These are phyloP conservation scores for Elongisporangium anandrum DNA, from an alignment of 352 stramenopile genomes.

Conservation along the genomic window DNA sequence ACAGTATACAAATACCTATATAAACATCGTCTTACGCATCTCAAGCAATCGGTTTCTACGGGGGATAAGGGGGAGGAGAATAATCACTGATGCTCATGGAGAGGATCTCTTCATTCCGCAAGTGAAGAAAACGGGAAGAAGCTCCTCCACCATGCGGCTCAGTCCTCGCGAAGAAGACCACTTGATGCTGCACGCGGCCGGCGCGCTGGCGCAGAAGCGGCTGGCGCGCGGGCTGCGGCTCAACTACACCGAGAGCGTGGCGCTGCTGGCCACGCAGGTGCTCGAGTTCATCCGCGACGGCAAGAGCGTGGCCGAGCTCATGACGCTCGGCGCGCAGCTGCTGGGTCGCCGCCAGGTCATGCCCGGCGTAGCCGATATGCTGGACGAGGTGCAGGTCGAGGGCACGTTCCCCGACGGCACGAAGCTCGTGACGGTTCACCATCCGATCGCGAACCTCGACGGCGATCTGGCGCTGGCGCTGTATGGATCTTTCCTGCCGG, in stretches of 20 bases:
- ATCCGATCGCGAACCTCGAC: constrained; percentile 87
- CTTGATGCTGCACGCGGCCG: constrained; percentile 79
- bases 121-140: no score
- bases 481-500: constrained; percentile 93
- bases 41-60: no score
- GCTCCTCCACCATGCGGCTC: constrained; percentile 30
- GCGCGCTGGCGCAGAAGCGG: constrained; percentile 92
- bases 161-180: constrained; percentile 73
- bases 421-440: constrained; percentile 95
- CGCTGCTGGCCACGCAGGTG: constrained; percentile 92
- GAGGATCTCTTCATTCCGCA: no score
- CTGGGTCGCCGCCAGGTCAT: constrained; percentile 91
- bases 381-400: constrained; percentile 96
- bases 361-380: constrained; percentile 85
- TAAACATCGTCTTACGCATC: no score
- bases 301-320: constrained; percentile 81
- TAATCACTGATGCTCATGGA: no score
- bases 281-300: constrained; percentile 96
- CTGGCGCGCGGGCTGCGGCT: constrained; percentile 89
- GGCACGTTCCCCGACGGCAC: constrained; percentile 97
- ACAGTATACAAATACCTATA: no score
- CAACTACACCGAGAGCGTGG: constrained; percentile 92
- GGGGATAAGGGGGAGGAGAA: no score
- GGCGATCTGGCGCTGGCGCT: constrained; percentile 90
- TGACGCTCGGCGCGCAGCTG: constrained; percentile 82